phyloP scores from a whole-genome alignment of 192 early-diverging fungal genomes.

The Backusella westeae region DNA sequence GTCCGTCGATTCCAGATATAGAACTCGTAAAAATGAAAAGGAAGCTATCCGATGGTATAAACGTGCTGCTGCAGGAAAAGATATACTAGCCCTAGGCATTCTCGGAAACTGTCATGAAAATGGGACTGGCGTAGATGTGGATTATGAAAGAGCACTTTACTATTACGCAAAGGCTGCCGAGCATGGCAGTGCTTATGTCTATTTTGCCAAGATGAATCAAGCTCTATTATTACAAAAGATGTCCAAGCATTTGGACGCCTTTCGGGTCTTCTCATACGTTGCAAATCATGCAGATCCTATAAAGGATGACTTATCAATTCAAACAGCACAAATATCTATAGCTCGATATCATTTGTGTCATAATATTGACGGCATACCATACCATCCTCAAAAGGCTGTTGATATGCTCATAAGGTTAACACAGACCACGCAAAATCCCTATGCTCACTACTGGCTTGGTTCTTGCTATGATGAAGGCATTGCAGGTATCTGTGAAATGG shows the following conservation, averaged over 20 bases:
- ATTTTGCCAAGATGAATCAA: constrained; percentile 23
- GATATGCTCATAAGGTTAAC: constrained; percentile 14
- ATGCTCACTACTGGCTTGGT: constrained; percentile 36
- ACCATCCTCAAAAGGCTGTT: constrained; percentile 21
- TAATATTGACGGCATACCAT: constrained; percentile 15
- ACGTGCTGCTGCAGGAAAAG: constrained; percentile 37
- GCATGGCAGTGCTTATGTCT: constrained; percentile 9
- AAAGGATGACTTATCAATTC: not conserved
- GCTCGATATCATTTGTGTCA: constrained; percentile 34
- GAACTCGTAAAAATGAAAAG: constrained; percentile 22
- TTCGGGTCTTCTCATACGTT: constrained; percentile 18
- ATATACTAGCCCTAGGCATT: constrained; percentile 22
- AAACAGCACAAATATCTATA: constrained; percentile 29
- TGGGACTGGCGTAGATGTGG: constrained; percentile 33
- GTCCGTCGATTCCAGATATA: not conserved
- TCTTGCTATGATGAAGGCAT: constrained; percentile 39
- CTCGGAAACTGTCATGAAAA: constrained; percentile 39
- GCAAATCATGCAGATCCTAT: not conserved
- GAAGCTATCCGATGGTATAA: constrained; percentile 36
- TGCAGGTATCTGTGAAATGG: constrained; percentile 15
- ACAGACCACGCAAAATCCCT: not conserved
- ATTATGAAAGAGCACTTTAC: constrained; percentile 23
- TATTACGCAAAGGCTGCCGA: constrained; percentile 36
- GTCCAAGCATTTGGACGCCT: constrained; percentile 26
- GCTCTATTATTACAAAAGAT: constrained; percentile 31